A percentile compares a stretch with the other conserved stretches of the same genome.
phyloP scores from a whole-genome alignment of 352 stramenopile species.

The Chrysophaeum taylorii region DNA sequence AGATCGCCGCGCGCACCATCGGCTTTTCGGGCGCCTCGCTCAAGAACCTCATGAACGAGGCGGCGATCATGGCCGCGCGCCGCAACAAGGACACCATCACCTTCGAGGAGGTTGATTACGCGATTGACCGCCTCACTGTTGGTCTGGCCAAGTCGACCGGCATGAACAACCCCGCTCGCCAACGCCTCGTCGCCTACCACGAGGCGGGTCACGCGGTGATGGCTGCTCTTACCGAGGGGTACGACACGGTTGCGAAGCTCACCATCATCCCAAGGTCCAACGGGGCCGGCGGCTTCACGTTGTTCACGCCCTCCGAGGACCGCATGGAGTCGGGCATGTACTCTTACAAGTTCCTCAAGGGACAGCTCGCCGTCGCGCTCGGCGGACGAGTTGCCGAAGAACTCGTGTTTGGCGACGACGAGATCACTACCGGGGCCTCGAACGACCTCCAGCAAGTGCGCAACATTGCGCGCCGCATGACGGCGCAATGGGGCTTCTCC shows the following conservation, averaged over 20 bases:
- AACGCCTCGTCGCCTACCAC: conserved; percentile 61
- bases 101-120: conserved; percentile 66
- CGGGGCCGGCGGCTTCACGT: conserved; percentile 57
- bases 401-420: conserved; percentile 53
- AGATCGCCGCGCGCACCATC: conserved; percentile 53
- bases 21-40: conserved; percentile 63
- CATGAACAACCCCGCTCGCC: conserved; percentile 37
- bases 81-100: conserved; percentile 52
- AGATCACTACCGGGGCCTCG: conserved; percentile 54
- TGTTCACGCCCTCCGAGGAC: conserved; percentile 57
- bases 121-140: conserved; percentile 66
- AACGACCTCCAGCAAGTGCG: conserved; percentile 61
- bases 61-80: conserved; percentile 55
- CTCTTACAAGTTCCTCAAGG: conserved; percentile 55
- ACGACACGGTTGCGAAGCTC: conserved; percentile 66
- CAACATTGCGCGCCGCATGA: conserved; percentile 56
- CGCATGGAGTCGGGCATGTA: conserved; percentile 61
- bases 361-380: conserved; percentile 49
- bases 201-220: conserved; percentile 63
- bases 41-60: conserved; percentile 69
- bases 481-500: conserved; percentile 57
- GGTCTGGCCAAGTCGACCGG: conserved; percentile 50
- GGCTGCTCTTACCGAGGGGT: conserved; percentile 54
- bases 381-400: conserved; percentile 57
- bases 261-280: conserved; percentile 64